These are phyloP conservation scores for Chlorella sorokiniana DNA, from an alignment of 139 green algal species.

Conservation along the genomic window DNA sequence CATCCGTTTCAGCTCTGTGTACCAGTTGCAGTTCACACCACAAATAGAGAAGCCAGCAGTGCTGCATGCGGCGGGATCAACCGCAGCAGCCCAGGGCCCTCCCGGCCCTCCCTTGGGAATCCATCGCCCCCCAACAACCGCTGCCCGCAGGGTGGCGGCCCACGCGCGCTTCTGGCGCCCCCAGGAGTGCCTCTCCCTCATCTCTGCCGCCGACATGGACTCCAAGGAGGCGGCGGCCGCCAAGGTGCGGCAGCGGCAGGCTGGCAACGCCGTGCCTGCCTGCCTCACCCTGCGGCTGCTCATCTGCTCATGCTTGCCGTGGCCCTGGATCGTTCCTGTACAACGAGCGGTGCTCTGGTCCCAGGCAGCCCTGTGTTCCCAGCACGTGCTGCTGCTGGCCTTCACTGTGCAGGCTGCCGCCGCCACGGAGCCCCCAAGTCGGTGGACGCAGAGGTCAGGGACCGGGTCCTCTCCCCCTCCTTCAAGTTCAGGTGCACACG, in stretches of 20 bases:
- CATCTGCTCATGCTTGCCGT: no score
- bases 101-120: no score
- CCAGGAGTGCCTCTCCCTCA: slow-evolving; percentile 59
- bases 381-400: no score
- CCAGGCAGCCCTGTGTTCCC: no score
- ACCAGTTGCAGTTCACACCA: no score
- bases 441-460: not conserved
- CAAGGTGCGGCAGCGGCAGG: not conserved
- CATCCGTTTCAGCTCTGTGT: no score
- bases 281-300: no score
- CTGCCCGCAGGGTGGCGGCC: slow-evolving; percentile 8
- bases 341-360: no score
- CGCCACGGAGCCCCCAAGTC: not conserved
- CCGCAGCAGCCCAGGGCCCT: no score
- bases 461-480: slow-evolving; percentile 36
- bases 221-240: slow-evolving; percentile 15
- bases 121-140: not conserved
- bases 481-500: slow-evolving; percentile 53
- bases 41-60: no score
- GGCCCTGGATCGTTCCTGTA: no score
- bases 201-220: slow-evolving; percentile 70
- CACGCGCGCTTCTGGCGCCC: slow-evolving; percentile 59
- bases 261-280: no score
- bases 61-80: not conserved
- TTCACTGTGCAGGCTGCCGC: not conserved